These are phyloP conservation scores for Aspergillus felis DNA, from an alignment of 2,329 filamentous ascomycete genomes.

Conservation along the genomic window DNA sequence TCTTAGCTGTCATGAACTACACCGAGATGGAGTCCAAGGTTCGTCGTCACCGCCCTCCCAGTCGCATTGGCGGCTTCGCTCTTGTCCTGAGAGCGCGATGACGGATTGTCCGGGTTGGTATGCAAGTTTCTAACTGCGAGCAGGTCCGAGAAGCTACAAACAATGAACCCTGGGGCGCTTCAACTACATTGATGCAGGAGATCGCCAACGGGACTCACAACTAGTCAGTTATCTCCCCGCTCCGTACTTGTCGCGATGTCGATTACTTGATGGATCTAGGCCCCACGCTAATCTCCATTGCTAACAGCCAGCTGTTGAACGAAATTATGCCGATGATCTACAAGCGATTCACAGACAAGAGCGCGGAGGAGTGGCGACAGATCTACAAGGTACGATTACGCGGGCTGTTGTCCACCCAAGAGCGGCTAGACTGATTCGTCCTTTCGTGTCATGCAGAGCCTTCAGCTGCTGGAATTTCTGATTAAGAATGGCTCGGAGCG, in stretches of 20 bases:
- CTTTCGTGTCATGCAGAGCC: conserved; percentile 43
- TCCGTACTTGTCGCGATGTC: neutral
- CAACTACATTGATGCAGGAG: conserved; percentile 86
- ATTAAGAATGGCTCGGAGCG: conserved; percentile 98
- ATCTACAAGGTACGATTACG: conserved; percentile 79
- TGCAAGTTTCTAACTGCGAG: conserved; percentile 17
- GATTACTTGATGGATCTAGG: neutral
- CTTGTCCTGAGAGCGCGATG: conserved; percentile 2
- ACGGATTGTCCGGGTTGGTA: conserved; percentile 1
- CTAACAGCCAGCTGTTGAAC: conserved; percentile 79
- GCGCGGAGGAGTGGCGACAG: conserved; percentile 96
- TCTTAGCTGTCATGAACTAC: conserved; percentile 90
- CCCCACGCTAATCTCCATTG: conserved; percentile 12
- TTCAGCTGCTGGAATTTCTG: conserved; percentile 93
- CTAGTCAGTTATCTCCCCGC: conserved; percentile 63
- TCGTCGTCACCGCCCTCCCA: conserved; percentile 18
- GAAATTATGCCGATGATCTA: conserved; percentile 99
- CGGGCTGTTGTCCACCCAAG: neutral
- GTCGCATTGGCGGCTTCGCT: conserved; percentile 5
- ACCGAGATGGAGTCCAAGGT: conserved; percentile 83
- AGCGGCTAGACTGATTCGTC: neutral
- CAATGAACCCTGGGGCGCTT: conserved; percentile 95
- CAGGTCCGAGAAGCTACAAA: conserved; percentile 97
- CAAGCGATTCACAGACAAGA: conserved; percentile 96
- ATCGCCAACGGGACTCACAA: conserved; percentile 97